Conservation (phyloP, 106 monocot genomes). For the Alisma plantagoaquatica region DNA sequence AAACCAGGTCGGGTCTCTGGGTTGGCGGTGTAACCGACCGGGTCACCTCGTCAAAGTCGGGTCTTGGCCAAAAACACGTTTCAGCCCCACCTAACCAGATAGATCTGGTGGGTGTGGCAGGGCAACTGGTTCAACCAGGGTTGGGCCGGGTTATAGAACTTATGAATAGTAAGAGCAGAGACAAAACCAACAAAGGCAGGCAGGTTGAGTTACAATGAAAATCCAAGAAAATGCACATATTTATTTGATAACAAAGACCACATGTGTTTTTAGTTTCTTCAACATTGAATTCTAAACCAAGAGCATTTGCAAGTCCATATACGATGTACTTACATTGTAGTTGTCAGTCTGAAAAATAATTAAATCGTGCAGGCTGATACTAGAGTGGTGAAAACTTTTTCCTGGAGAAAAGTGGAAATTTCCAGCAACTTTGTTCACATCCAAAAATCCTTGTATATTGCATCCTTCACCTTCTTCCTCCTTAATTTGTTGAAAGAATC, state of each 20-base stretch:
- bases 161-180: not conserved
- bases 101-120: too few relatives aligned
- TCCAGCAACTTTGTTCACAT: constrained; percentile 98
- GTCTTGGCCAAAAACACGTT: too few relatives aligned
- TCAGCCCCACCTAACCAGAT: too few relatives aligned
- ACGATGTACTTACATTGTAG: constrained; percentile 70
- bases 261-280: too few relatives aligned
- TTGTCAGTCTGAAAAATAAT: constrained; percentile 52
- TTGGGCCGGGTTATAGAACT: not conserved
- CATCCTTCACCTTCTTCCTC: constrained; percentile 98
- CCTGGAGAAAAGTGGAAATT: constrained; percentile 97
- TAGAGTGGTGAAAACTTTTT: constrained; percentile 68
- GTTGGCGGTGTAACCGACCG: too few relatives aligned
- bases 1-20: too few relatives aligned
- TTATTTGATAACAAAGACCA: too few relatives aligned
- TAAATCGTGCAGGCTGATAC: constrained; percentile 48
- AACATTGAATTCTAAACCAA: too few relatives aligned
- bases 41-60: too few relatives aligned
- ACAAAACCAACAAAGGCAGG: not conserved
- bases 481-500: constrained; percentile 76
- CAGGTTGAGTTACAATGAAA: not conserved
- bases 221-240: not conserved
- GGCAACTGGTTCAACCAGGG: too few relatives aligned
- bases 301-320: too few relatives aligned
- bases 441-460: constrained; percentile 87